These are phyloP conservation scores for Lentinula aciculospora DNA, from an alignment of 768 basidiomycete species.

Conservation along the genomic window DNA sequence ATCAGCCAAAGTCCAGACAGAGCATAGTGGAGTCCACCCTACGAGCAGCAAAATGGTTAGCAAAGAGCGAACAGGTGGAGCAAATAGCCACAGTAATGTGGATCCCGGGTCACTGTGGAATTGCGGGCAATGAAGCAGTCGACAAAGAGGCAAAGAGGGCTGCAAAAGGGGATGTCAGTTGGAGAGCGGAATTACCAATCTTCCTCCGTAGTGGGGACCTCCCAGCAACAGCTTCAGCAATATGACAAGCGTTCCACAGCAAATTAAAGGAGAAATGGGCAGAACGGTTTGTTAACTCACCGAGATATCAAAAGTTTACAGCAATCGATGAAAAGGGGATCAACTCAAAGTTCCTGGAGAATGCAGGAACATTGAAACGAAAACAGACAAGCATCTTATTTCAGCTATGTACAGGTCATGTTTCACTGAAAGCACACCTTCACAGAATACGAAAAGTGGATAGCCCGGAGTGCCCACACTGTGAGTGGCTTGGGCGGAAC, in stretches of 20 bases:
- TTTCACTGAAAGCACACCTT: conserved; percentile 21
- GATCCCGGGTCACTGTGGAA: not conserved
- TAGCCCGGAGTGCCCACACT: conserved; percentile 12
- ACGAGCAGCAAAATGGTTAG: not conserved
- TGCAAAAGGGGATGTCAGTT: not conserved
- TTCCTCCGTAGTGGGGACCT: not conserved
- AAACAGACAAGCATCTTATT: conserved; percentile 15
- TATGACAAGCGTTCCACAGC: not conserved
- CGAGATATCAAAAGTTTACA: not conserved
- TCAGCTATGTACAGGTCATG: conserved; percentile 25
- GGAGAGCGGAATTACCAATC: not conserved
- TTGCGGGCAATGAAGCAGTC: not conserved
- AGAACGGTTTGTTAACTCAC: not conserved
- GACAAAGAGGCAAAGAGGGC: not conserved
- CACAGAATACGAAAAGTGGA: conserved; percentile 10
- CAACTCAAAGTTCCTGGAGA: not conserved
- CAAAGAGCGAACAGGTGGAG: not conserved
- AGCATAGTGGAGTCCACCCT: not conserved
- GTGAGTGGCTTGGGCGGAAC: not conserved
- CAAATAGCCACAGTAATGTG: not conserved
- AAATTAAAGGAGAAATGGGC: not conserved
- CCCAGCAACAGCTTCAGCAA: not conserved
- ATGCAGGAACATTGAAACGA: conserved; percentile 2
- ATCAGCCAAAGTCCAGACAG: not conserved
- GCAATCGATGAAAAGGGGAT: not conserved